phyloP scores from a whole-genome alignment of 768 basidiomycete genomes.

The Kwoniella sp. region DNA sequence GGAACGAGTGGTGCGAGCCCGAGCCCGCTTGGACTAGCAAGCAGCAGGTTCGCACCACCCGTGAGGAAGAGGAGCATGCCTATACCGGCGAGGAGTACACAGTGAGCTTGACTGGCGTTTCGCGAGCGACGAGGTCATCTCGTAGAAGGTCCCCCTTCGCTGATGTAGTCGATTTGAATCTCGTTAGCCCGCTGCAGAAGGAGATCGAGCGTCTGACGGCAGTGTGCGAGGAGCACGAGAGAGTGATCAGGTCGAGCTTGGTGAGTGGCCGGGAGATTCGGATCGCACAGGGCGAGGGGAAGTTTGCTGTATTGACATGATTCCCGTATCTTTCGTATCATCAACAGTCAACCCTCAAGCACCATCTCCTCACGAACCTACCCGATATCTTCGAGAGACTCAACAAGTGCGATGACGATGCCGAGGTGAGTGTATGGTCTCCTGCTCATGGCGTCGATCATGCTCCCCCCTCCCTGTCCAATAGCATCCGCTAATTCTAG shows the following conservation, averaged over 20 bases:
- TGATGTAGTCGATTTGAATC: conserved; percentile 18
- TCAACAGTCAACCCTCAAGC: conserved; percentile 44
- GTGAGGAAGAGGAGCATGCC: conserved; percentile 22
- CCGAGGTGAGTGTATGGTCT: conserved; percentile 29
- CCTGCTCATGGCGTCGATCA: too few relatives aligned
- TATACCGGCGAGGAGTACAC: conserved; percentile 19
- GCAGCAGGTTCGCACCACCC: background rate
- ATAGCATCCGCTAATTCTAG: background rate
- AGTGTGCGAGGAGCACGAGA: conserved; percentile 44
- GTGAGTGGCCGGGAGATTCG: conserved; percentile 22
- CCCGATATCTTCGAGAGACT: conserved; percentile 28
- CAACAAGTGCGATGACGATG: conserved; percentile 32
- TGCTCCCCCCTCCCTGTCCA: too few relatives aligned
- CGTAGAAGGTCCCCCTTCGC: too few relatives aligned
- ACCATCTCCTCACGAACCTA: conserved; percentile 35
- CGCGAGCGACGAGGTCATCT: conserved; percentile 3
- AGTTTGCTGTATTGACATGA: conserved; percentile 8
- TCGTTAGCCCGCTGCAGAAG: conserved; percentile 36
- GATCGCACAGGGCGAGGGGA: background rate
- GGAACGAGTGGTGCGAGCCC: too few relatives aligned
- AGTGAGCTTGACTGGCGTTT: conserved; percentile 20
- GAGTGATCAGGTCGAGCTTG: conserved; percentile 34
- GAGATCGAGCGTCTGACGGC: conserved; percentile 41
- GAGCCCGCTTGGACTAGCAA: background rate
- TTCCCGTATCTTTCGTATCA: too few relatives aligned